Base-by-base conservation (phyloP, 331 rosid species). In the Cydonia oblonga region DNA sequence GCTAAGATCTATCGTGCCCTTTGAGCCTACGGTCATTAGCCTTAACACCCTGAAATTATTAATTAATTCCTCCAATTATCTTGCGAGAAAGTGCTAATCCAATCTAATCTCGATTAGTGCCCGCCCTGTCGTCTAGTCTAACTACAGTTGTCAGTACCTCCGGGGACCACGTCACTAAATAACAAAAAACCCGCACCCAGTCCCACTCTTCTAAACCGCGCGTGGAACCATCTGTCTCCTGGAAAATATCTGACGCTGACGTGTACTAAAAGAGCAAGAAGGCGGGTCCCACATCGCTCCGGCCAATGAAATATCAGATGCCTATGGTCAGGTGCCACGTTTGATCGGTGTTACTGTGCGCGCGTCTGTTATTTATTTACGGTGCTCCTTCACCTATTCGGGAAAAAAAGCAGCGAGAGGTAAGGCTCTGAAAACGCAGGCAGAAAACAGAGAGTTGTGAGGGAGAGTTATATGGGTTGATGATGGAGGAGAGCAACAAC, bases 171-270 rank as follows among this genome's bases (percentile, higher is more conserved):
- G 72, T 67, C 75, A 29, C 67, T 1, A 20, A 42, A n/a, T 22
- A 9, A 38, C 19, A 63, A 16, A 49, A 18, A 26, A 66, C 14
- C 10, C 6, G 20, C 7, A 44, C 14, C 1, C 10, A 7, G 4
- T 2, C 29, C 80, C 75, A 79, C 84, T 88, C 28, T 52, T 3
- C 9, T 38, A 38, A n/a, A n/a, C n/a, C 11, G 1, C 2, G 80
- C 84, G 86, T 84, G 89, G 1, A 3, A 0, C 35, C 35, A 18
- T 11, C 61, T 14, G 33, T 23, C 19, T 10, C 29, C 24, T 1
- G 35, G 3, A 71, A 89, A 89, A 87, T 87, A 87, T 87, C 88
- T 81, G 18, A 24, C 25, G 78, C 9, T 78, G 90, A 85, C 83
- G 86, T 83, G 81, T 71, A 52, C 69, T 19, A 66, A 76, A 72